Percentiles rank a stretch among this genome's conserved stretches.
Conservation (phyloP, 495 filamentous ascomycete genomes). For the Neohortaea acidophila region DNA sequence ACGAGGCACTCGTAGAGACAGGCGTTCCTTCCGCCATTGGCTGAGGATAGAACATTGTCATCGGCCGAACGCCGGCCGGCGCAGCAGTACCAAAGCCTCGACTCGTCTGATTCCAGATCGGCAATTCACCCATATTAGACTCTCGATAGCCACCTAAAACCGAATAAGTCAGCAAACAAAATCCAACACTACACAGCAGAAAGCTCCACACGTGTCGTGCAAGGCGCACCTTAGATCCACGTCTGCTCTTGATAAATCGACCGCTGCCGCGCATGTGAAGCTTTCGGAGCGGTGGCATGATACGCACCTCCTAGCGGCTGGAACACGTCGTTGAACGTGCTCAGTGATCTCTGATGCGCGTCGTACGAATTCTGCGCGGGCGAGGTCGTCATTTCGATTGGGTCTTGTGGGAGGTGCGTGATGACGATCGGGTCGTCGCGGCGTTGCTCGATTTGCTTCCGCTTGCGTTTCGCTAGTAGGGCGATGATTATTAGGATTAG, state of each 20-base stretch:
- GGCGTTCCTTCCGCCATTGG: too few relatives aligned
- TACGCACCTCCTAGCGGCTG: constrained; percentile 15
- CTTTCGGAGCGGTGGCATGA: constrained; percentile 1
- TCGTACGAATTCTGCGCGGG: not conserved
- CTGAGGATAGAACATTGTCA: too few relatives aligned
- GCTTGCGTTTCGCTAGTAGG: constrained; percentile 7
- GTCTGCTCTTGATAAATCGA: constrained; percentile 13
- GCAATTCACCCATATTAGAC: too few relatives aligned
- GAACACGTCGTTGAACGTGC: constrained; percentile 13
- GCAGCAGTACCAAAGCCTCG: too few relatives aligned
- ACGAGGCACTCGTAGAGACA: too few relatives aligned
- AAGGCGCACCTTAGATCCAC: constrained; percentile 20
- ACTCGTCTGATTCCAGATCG: too few relatives aligned
- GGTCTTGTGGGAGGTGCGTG: constrained; percentile 5
- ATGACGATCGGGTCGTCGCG: constrained; percentile 8
- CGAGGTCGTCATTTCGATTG: constrained; percentile 7
- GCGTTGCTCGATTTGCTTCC: constrained; percentile 13
- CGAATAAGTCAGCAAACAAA: too few relatives aligned
- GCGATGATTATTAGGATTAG: constrained; percentile 14
- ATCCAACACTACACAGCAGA: too few relatives aligned
- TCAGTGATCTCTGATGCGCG: constrained; percentile 4
- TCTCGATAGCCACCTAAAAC: too few relatives aligned
- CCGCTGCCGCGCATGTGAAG: constrained; percentile 13
- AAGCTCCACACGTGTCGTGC: too few relatives aligned
- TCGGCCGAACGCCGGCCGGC: too few relatives aligned